Evolutionary conservation across 2,329 filamentous ascomycete species (phyloP).

Genomic region (Fusarium vanettenii): DNA sequence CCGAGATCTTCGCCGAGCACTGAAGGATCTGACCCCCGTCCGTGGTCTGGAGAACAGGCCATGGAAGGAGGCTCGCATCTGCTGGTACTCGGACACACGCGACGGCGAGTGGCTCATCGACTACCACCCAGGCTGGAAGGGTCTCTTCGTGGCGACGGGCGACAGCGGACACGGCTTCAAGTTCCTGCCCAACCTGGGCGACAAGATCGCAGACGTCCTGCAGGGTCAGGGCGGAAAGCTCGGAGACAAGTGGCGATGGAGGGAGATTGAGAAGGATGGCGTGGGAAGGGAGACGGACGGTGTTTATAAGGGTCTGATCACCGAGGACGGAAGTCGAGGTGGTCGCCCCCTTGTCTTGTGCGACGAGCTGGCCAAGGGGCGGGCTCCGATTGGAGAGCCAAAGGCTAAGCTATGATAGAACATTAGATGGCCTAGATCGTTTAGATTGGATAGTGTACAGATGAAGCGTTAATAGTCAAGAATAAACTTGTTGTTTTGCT

Average conservation of each 20-base stretch:
- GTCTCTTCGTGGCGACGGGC: conserved; percentile 71
- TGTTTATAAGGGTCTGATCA: conserved; percentile 55
- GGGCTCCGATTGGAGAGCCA: conserved; percentile 24
- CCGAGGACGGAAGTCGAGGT: conserved; percentile 65
- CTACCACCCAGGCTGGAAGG: conserved; percentile 71
- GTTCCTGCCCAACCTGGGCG: conserved; percentile 74
- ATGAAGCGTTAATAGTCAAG: conserved; percentile 25
- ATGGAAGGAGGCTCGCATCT: conserved; percentile 72
- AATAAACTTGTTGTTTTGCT: conserved; percentile 3
- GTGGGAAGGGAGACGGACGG: conserved; percentile 50
- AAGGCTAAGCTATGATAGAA: conserved; percentile 42
- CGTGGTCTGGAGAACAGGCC: conserved; percentile 66
- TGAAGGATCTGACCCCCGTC: conserved; percentile 70
- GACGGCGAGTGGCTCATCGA: conserved; percentile 78
- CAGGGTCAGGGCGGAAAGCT: conserved; percentile 62
- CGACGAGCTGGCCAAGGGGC: conserved; percentile 54
- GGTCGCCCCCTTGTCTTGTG: conserved; percentile 58
- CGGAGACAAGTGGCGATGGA: conserved; percentile 71
- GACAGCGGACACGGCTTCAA: conserved; percentile 77
- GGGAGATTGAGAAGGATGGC: conserved; percentile 59
- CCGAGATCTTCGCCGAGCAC: conserved; percentile 68
- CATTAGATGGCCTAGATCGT: conserved; percentile 21
- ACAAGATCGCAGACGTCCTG: conserved; percentile 69
- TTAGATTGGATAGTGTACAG: conserved; percentile 5
- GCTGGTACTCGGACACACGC: conserved; percentile 82